Conservation (phyloP, 345 rosid species). For the Geranium brycei region DNA sequence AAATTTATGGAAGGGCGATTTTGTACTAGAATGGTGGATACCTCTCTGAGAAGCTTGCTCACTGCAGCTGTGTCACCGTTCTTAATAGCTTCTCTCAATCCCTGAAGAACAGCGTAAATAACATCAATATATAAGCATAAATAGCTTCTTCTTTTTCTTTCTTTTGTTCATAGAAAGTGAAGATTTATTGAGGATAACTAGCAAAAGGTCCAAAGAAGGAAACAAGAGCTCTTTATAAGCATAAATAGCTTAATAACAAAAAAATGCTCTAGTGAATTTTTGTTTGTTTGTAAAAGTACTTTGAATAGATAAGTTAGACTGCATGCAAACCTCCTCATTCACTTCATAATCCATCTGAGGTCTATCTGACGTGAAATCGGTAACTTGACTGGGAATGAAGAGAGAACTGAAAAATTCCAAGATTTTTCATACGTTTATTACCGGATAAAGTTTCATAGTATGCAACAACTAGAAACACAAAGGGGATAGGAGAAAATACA, state of each 20-base stretch:
- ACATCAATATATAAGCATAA: conserved; percentile 3
- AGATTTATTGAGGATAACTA: no score
- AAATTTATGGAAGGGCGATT: no score
- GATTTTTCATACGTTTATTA: conserved; percentile 9
- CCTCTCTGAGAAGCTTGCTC: conserved; percentile 71
- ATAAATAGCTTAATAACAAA: background rate
- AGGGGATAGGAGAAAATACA: no score
- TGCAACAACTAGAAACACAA: no score
- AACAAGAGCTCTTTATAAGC: no score
- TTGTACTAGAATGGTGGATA: conserved; percentile 11
- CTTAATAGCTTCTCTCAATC: conserved; percentile 92
- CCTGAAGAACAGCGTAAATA: conserved; percentile 26
- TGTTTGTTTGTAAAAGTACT: no score
- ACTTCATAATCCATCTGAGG: conserved; percentile 65
- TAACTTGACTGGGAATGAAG: conserved; percentile 40
- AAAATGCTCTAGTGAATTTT: no score
- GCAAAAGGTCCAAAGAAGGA: no score
- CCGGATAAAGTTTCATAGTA: background rate
- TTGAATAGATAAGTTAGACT: no score
- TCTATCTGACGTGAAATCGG: conserved; percentile 22
- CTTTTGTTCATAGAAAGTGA: no score
- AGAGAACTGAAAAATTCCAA: conserved; percentile 33
- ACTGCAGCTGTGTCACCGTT: conserved; percentile 69
- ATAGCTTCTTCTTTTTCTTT: no score
- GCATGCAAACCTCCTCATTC: conserved; percentile 63